phyloP scores from a whole-genome alignment of 805 yeast genomes.

The Helenozyma rhizophorensis region DNA sequence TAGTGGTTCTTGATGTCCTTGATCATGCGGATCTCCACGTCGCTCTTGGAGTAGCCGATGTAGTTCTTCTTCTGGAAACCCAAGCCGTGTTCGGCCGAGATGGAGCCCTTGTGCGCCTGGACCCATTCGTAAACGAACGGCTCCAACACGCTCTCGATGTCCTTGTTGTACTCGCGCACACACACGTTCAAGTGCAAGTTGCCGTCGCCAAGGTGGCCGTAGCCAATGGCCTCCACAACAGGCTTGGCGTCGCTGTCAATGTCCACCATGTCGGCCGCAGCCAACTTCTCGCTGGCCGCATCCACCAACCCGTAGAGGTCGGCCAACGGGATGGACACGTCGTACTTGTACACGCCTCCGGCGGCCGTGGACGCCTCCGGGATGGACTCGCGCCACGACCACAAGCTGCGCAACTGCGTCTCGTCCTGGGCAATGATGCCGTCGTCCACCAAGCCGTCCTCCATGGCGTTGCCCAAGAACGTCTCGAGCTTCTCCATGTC shows the following conservation, averaged over 20 bases:
- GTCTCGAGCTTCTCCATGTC: conserved; percentile 86
- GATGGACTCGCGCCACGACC: conserved; percentile 95
- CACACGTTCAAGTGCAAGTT: conserved; percentile 92
- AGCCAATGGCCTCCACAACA: conserved; percentile 86
- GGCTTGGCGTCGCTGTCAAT: conserved; percentile 61
- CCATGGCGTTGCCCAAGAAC: conserved; percentile 83
- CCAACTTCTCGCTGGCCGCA: conserved; percentile 62
- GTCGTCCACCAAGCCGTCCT: conserved; percentile 76
- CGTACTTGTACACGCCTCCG: conserved; percentile 97
- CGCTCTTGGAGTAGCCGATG: conserved; percentile 78
- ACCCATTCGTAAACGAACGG: conserved; percentile 96
- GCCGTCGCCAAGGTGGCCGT: conserved; percentile 98
- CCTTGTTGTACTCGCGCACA: conserved; percentile 75
- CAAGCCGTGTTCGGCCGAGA: conserved; percentile 95
- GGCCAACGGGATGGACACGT: conserved; percentile 83
- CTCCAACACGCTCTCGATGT: conserved; percentile 76
- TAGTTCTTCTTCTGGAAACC: conserved; percentile 96
- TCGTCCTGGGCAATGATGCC: conserved; percentile 97
- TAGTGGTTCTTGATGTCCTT: conserved; percentile 72
- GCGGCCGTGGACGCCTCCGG: conserved; percentile 81
- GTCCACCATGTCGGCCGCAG: conserved; percentile 54
- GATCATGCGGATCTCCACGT: conserved; percentile 67
- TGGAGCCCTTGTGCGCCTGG: conserved; percentile 67
- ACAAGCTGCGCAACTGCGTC: conserved; percentile 72
- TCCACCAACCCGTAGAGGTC: conserved; percentile 80